phyloP scores from a whole-genome alignment of 176 grass and related monocot species.

The Tuctoria greenei region DNA sequence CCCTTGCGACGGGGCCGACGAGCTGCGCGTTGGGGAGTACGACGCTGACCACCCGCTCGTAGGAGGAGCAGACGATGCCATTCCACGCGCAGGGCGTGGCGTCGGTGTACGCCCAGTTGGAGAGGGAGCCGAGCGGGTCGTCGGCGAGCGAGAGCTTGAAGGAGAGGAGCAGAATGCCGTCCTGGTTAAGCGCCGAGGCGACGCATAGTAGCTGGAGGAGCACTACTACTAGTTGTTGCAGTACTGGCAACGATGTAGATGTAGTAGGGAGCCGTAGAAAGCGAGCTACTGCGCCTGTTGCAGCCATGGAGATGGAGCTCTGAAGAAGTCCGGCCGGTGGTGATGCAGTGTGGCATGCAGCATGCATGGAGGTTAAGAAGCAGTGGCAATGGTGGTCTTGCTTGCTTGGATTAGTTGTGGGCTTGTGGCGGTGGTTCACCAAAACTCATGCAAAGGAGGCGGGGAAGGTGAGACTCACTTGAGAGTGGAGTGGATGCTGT shows the following conservation, averaged over 20 bases:
- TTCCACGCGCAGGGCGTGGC: constrained; percentile 83
- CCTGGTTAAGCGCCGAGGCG: constrained; percentile 54
- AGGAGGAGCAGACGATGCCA: constrained; percentile 61
- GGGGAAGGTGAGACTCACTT: not conserved
- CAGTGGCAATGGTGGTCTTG: not conserved
- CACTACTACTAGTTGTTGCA: constrained; percentile 15
- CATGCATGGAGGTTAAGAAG: constrained; percentile 35
- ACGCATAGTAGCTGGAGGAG: constrained; percentile 18
- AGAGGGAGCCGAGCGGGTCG: constrained; percentile 64
- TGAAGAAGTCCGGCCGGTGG: not conserved
- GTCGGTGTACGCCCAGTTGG: constrained; percentile 64
- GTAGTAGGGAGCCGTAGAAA: not conserved
- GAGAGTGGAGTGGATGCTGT: constrained; percentile 13
- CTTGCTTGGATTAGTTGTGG: constrained; percentile 45
- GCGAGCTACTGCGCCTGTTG: not conserved
- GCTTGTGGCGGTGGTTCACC: constrained; percentile 46
- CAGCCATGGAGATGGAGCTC: constrained; percentile 20
- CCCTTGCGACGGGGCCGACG: constrained; percentile 51
- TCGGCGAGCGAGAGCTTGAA: constrained; percentile 71
- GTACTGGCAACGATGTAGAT: not conserved
- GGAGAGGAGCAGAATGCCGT: constrained; percentile 61
- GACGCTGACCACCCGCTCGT: constrained; percentile 61
- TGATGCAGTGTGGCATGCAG: constrained; percentile 19
- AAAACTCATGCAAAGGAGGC: constrained; percentile 6
- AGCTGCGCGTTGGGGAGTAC: constrained; percentile 76